A percentile compares a stretch with the other conserved stretches of the same genome.
These are phyloP conservation scores for Datura wrightii DNA, from an alignment of 257 asterid genomes.

Conservation along the genomic window DNA sequence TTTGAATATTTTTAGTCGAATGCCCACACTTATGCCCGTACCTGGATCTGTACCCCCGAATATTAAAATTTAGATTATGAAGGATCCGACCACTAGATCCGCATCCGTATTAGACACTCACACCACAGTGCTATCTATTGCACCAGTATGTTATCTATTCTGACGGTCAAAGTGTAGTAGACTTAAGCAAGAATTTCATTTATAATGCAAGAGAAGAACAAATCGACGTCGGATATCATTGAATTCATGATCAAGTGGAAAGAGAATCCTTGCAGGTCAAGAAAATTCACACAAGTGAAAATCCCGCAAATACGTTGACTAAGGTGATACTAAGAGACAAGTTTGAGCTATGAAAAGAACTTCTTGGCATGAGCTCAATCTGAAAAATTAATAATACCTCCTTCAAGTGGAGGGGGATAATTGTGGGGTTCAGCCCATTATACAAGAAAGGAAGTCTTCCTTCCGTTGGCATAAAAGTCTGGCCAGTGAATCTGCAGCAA, in stretches of 20 bases:
- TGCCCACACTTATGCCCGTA: no score
- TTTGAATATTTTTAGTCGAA: no score
- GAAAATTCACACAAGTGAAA: no score
- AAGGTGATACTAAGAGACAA: neutral
- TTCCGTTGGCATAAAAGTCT: slow-evolving; percentile 1
- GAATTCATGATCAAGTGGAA: neutral
- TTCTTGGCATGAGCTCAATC: neutral
- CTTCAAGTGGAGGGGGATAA: neutral
- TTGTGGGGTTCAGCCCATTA: neutral
- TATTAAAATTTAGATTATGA: no score
- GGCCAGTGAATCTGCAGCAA: neutral
- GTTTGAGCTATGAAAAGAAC: slow-evolving; percentile 15
- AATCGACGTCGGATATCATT: neutral
- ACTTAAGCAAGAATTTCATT: no score
- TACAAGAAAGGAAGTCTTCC: neutral
- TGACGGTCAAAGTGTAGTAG: neutral
- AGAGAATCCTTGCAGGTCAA: neutral
- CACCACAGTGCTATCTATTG: no score
- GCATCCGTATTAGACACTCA: no score
- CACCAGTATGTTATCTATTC: neutral
- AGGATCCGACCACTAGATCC: no score
- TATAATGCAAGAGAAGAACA: neutral
- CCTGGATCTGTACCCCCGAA: no score
- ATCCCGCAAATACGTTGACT: neutral
- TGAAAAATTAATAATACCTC: neutral